A percentile compares a stretch with the other conserved stretches of the same genome.
Conservation (phyloP, 2,329 filamentous ascomycete species). For the Aspergillus sergii region DNA sequence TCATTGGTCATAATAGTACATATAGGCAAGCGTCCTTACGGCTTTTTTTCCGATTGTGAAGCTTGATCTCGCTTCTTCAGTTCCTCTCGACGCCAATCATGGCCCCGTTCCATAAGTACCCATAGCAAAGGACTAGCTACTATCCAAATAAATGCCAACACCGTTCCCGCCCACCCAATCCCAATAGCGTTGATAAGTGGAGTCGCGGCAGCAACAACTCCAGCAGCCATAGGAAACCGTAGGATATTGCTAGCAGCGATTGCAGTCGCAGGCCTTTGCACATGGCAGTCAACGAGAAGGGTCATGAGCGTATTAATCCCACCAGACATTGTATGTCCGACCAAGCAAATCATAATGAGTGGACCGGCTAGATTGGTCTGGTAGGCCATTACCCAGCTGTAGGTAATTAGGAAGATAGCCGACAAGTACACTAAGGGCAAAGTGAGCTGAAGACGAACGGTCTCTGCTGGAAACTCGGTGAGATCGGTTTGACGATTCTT, state of each 20-base stretch:
- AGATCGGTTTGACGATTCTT: slow-evolving; percentile 49
- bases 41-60: no score
- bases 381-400: slow-evolving; percentile 39
- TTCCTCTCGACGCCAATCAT: not conserved
- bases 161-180: slow-evolving; percentile 46
- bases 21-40: no score
- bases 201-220: slow-evolving; percentile 39
- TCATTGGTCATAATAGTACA: no score
- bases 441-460: slow-evolving; percentile 37
- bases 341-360: slow-evolving; percentile 37
- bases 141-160: slow-evolving; percentile 34
- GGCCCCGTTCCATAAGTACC: not conserved
- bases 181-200: slow-evolving; percentile 44
- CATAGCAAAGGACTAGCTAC: not conserved
- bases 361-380: slow-evolving; percentile 35
- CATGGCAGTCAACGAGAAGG: slow-evolving; percentile 48
- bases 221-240: slow-evolving; percentile 44
- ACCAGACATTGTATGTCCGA: slow-evolving; percentile 37
- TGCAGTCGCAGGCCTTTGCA: slow-evolving; percentile 38
- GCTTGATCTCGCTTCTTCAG: not conserved
- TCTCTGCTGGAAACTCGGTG: slow-evolving; percentile 50
- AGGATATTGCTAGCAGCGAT: slow-evolving; percentile 47
- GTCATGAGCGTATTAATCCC: slow-evolving; percentile 45
- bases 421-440: slow-evolving; percentile 36
- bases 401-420: slow-evolving; percentile 30